phyloP scores from a whole-genome alignment of 768 basidiomycete genomes.

The Coprinopsis cinerea region DNA sequence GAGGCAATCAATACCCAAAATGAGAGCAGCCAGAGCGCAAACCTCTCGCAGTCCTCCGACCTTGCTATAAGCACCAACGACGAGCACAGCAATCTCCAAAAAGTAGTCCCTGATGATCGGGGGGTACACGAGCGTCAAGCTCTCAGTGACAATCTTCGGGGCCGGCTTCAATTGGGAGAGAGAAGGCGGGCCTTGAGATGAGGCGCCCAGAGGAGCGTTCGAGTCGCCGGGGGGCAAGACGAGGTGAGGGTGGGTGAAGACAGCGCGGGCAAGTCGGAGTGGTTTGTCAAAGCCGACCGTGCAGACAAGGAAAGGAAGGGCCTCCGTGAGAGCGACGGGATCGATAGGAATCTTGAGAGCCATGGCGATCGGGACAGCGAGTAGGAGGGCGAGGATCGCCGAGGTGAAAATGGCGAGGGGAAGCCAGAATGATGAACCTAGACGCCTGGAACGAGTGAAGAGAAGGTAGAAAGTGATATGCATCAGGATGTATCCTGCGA shows the following conservation, averaged over 20 bases:
- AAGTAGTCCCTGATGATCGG: slow-evolving; percentile 90
- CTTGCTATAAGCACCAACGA: slow-evolving; percentile 79
- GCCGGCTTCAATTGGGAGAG: slow-evolving; percentile 56
- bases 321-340: slow-evolving; percentile 89
- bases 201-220: slow-evolving; percentile 14
- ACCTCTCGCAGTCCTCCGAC: slow-evolving; percentile 91
- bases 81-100: slow-evolving; percentile 85
- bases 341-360: slow-evolving; percentile 82
- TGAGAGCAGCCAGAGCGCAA: slow-evolving; percentile 89
- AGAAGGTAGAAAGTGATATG: slow-evolving; percentile 91
- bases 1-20: slow-evolving; percentile 81
- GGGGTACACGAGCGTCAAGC: slow-evolving; percentile 71
- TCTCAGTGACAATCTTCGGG: slow-evolving; percentile 78
- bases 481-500: slow-evolving; percentile 93
- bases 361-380: slow-evolving; percentile 72
- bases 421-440: slow-evolving; percentile 62
- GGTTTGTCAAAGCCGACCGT: slow-evolving; percentile 99
- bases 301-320: slow-evolving; percentile 95
- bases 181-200: slow-evolving; percentile 9
- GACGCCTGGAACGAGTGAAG: slow-evolving; percentile 78
- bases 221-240: slow-evolving; percentile 28
- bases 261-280: slow-evolving; percentile 81
- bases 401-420: slow-evolving; percentile 72
- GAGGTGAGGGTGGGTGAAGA: slow-evolving; percentile 78
- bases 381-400: slow-evolving; percentile 75